Percentiles rank a stretch among this genome's conserved stretches.
Evolutionary conservation across 148 eudicot genomes (phyloP).

Genomic region (Drosera capensis): DNA sequence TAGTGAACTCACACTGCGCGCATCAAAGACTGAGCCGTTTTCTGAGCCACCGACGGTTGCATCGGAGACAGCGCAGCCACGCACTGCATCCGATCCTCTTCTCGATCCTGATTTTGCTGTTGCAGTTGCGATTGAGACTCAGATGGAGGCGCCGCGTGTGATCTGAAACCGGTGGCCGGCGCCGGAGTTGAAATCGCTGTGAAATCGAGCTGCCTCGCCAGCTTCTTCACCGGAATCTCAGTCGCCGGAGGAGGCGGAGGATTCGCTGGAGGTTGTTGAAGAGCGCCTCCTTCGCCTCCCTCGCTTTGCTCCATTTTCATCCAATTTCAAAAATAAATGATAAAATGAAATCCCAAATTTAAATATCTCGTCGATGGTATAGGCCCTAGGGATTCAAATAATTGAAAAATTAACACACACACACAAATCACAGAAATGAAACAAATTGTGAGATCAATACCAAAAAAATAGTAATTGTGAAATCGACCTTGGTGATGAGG

Average conservation of each 20-base stretch:
- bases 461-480: no score
- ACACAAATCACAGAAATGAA: no score
- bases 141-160: conserved; percentile 18
- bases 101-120: conserved; percentile 9
- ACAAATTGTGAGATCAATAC: no score
- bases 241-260: conserved; percentile 2
- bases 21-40: conserved; percentile 23
- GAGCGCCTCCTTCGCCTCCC: conserved; percentile 32
- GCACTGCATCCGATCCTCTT: conserved; percentile 7
- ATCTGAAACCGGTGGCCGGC: conserved; percentile 5
- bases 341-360: not conserved
- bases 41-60: conserved; percentile 20
- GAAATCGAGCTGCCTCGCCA: conserved; percentile 68
- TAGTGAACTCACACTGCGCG: conserved; percentile 39
- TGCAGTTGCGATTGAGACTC: conserved; percentile 8
- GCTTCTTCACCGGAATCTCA: conserved; percentile 48
- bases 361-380: conserved; percentile 2
- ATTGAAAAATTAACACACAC: no score
- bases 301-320: conserved; percentile 38
- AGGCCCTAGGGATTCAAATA: not conserved
- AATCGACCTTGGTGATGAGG: no score
- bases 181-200: conserved; percentile 14
- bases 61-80: conserved; percentile 5
- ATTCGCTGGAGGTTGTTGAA: conserved; percentile 13
- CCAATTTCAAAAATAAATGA: conserved; percentile 1